These are phyloP conservation scores for Exophiala oligosperma DNA, from an alignment of 2,329 filamentous ascomycete species.

Conservation along the genomic window DNA sequence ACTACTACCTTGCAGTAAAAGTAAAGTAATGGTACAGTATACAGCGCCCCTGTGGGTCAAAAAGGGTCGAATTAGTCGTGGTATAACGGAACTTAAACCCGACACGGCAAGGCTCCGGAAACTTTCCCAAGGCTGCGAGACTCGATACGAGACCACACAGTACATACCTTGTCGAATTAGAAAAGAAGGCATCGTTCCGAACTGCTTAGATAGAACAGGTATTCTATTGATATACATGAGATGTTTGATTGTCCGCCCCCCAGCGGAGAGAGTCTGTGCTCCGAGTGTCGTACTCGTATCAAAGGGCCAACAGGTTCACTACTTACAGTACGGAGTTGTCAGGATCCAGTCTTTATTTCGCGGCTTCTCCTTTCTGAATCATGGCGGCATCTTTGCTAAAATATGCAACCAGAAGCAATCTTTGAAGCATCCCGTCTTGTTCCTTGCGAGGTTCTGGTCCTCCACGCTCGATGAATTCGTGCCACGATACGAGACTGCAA, in stretches of 20 bases:
- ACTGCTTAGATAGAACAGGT: too few species aligned
- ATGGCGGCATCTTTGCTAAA: constrained; percentile 18
- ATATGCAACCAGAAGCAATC: constrained; percentile 21
- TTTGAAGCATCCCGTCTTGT: constrained; percentile 23
- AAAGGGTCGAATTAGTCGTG: background rate
- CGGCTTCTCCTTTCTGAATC: background rate
- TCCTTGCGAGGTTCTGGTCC: constrained; percentile 13
- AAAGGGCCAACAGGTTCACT: too few species aligned
- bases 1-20: too few species aligned
- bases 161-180: too few species aligned
- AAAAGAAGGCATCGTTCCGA: too few species aligned
- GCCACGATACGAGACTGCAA: constrained; percentile 24
- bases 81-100: constrained; percentile 13
- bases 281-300: too few species aligned
- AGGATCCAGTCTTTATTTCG: too few species aligned
- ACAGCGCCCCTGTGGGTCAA: background rate
- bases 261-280: too few species aligned
- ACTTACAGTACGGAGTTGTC: too few species aligned
- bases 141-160: background rate
- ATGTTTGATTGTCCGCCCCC: too few species aligned
- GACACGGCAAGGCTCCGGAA: constrained; percentile 1
- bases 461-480: constrained; percentile 22
- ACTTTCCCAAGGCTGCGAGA: background rate
- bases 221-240: too few species aligned
- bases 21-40: too few species aligned